Percentiles rank a stretch among this genome's conserved stretches.
Conservation (phyloP, 1,139 yeast genomes). For the Hansenula sp. region DNA sequence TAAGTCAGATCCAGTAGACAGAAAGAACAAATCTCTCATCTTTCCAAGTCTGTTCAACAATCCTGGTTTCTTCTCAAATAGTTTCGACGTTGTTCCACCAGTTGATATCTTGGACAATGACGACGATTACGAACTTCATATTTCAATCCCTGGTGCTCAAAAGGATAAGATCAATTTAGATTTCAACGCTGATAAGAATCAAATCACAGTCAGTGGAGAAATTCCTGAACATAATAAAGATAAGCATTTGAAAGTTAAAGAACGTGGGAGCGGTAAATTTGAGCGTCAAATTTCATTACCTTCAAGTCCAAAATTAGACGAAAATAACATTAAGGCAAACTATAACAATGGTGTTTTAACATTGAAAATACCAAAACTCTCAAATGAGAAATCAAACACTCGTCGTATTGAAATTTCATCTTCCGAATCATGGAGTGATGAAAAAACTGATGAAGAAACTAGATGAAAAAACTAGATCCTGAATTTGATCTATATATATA, state of each 20-base stretch:
- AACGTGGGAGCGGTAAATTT: constrained; percentile 36
- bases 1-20: constrained; percentile 2
- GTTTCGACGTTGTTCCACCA: constrained; percentile 30
- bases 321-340: constrained; percentile 35
- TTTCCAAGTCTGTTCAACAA: constrained; percentile 25
- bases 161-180: constrained; percentile 35
- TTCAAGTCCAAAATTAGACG: constrained; percentile 31
- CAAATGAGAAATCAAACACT: constrained; percentile 24
- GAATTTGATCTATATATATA: neutral
- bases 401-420: constrained; percentile 32
- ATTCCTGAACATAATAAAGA: constrained; percentile 23
- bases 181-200: constrained; percentile 35
- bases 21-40: constrained; percentile 13
- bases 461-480: neutral
- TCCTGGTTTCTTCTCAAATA: constrained; percentile 20
- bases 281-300: constrained; percentile 38
- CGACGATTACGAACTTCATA: constrained; percentile 32
- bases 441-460: too few relatives aligned
- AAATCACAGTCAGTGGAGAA: constrained; percentile 34
- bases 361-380: constrained; percentile 34
- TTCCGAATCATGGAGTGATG: constrained; percentile 19
- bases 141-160: constrained; percentile 38
- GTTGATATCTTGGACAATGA: constrained; percentile 38
- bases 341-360: constrained; percentile 37
- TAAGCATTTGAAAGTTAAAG: constrained; percentile 28